Evolutionary conservation across 1,139 yeast species (phyloP).

Genomic region (Suhomyces coccinellae): DNA sequence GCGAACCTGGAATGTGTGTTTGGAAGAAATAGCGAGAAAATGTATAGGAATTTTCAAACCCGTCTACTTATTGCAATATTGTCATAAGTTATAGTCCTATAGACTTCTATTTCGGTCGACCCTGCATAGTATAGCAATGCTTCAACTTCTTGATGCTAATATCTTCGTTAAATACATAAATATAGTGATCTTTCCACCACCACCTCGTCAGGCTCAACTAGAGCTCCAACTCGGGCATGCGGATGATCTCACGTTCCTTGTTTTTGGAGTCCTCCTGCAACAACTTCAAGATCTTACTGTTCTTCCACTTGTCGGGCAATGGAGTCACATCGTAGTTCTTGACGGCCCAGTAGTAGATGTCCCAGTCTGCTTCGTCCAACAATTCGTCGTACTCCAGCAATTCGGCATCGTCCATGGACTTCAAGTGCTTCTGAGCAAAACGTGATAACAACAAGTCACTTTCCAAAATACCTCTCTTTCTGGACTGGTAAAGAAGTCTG

Average conservation of each 20-base stretch:
- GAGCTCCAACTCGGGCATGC: conserved; percentile 69
- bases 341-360: conserved; percentile 97
- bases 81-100: too few relatives aligned
- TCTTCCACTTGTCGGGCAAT: conserved; percentile 81
- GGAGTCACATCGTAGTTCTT: conserved; percentile 77
- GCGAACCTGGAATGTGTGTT: too few relatives aligned
- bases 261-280: conserved; percentile 77
- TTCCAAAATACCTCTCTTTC: conserved; percentile 95
- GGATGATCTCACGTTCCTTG: conserved; percentile 66
- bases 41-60: too few relatives aligned
- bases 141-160: not conserved
- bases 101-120: too few relatives aligned
- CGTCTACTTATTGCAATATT: too few relatives aligned
- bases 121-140: not conserved
- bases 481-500: conserved; percentile 82
- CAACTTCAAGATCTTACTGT: conserved; percentile 60
- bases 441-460: conserved; percentile 83
- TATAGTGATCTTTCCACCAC: not conserved
- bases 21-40: not conserved
- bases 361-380: conserved; percentile 96
- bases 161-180: conserved; percentile 1
- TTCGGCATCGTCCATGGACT: conserved; percentile 59
- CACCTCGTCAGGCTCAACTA: not conserved
- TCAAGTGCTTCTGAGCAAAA: conserved; percentile 76
- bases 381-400: conserved; percentile 82